These are phyloP conservation scores for Backusella tuberculispora DNA, from an alignment of 192 early-diverging fungal genomes.

Conservation along the genomic window DNA sequence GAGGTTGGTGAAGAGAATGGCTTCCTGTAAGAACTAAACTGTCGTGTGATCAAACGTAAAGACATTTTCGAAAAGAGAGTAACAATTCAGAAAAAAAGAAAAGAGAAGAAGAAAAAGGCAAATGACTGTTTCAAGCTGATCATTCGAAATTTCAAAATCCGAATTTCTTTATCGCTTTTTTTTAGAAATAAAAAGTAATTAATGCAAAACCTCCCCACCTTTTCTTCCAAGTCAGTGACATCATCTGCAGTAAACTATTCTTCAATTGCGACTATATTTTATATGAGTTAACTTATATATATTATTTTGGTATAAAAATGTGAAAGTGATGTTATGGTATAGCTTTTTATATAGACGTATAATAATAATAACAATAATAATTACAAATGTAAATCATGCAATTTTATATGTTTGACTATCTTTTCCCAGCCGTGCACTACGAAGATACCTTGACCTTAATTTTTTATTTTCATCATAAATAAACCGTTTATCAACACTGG, in stretches of 20 bases:
- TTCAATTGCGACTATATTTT: no score
- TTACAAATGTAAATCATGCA: background rate
- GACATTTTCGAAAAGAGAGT: background rate
- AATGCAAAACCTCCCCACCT: no score
- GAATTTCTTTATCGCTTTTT: no score
- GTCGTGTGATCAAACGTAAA: background rate
- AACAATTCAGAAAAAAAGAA: background rate
- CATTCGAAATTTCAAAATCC: no score
- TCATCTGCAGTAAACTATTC: no score
- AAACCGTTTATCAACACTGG: conserved; percentile 22
- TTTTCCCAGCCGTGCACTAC: conserved; percentile 8
- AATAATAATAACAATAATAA: background rate
- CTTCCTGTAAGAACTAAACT: background rate
- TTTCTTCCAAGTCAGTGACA: no score
- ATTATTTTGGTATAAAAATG: no score
- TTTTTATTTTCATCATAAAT: conserved; percentile 21
- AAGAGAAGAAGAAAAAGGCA: background rate
- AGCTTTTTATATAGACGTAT: background rate
- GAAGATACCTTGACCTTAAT: conserved; percentile 1
- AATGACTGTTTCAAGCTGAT: background rate
- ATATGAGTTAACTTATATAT: no score
- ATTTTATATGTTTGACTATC: background rate
- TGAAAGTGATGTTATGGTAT: no score
- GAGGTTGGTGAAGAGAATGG: background rate
- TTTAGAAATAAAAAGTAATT: no score